Percentiles rank a stretch among this genome's conserved stretches.
Evolutionary conservation across 768 basidiomycete species (phyloP).

Genomic region (Dioszegia aurantiaca): DNA sequence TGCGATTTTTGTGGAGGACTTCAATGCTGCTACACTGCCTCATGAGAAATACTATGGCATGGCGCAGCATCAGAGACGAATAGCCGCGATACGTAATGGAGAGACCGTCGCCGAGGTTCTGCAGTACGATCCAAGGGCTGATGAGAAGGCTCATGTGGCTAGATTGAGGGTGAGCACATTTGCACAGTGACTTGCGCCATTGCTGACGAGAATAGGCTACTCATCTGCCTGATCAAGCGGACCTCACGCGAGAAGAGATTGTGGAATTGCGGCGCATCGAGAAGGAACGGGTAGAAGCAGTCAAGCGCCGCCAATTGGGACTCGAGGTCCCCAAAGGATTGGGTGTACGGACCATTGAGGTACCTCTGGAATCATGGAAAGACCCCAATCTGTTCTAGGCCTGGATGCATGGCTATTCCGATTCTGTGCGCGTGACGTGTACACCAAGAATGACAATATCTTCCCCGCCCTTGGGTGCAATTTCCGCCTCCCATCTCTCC

Average conservation of each 20-base stretch:
- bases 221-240: constrained; percentile 53
- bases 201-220: constrained; percentile 9
- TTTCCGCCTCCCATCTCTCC: constrained; percentile 20
- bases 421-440: constrained; percentile 22
- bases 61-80: constrained; percentile 75
- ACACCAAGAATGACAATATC: constrained; percentile 20
- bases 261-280: constrained; percentile 78
- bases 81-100: constrained; percentile 79
- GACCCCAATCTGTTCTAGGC: constrained; percentile 9
- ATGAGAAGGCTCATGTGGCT: constrained; percentile 71
- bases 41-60: constrained; percentile 95
- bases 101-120: constrained; percentile 56
- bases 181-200: neutral
- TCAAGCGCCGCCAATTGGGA: constrained; percentile 40
- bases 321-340: constrained; percentile 43
- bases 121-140: constrained; percentile 74
- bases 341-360: constrained; percentile 45
- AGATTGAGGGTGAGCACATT: constrained; percentile 64
- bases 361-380: constrained; percentile 10
- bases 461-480: constrained; percentile 20
- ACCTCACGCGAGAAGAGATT: constrained; percentile 73
- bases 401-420: constrained; percentile 8
- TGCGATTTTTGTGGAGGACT: constrained; percentile 61
- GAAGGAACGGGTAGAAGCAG: constrained; percentile 76
- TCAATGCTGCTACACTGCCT: constrained; percentile 67